phyloP scores from a whole-genome alignment of 2,329 filamentous ascomycete species.

The Sphaerostilbella broomeana region DNA sequence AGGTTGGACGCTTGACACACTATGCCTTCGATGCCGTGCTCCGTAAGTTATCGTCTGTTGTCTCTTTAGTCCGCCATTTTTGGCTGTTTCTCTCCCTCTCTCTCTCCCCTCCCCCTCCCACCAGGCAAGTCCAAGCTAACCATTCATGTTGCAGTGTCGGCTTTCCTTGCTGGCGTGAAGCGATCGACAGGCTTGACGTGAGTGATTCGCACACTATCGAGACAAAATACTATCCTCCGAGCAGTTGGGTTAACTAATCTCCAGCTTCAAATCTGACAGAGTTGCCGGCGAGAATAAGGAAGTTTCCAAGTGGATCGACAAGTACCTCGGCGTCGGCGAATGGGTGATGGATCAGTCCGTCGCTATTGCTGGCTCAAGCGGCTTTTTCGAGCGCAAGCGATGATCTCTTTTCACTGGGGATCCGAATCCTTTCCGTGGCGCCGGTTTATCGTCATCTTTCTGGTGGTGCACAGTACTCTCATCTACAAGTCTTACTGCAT shows the following conservation, averaged over 20 bases:
- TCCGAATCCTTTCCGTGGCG: not conserved
- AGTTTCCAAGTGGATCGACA: slow-evolving; percentile 81
- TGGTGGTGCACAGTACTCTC: too few relatives aligned
- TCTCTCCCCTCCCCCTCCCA: too few relatives aligned
- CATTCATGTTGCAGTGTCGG: slow-evolving; percentile 60
- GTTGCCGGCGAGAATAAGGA: slow-evolving; percentile 75
- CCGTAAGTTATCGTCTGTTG: slow-evolving; percentile 46
- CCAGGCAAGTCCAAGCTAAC: too few relatives aligned
- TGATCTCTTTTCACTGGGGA: slow-evolving; percentile 33
- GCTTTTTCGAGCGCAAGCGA: slow-evolving; percentile 86
- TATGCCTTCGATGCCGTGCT: slow-evolving; percentile 95
- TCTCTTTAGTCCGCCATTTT: not conserved
- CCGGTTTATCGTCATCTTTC: too few relatives aligned
- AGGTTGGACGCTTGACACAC: slow-evolving; percentile 90
- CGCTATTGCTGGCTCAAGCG: slow-evolving; percentile 78
- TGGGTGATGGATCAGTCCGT: slow-evolving; percentile 98
- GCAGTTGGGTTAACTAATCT: slow-evolving; percentile 24
- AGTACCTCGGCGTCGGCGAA: slow-evolving; percentile 90
- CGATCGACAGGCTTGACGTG: slow-evolving; percentile 97
- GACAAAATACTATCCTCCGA: not conserved
- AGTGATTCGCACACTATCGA: slow-evolving; percentile 35
- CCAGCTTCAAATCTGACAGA: slow-evolving; percentile 82
- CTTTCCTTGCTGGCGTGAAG: slow-evolving; percentile 94
- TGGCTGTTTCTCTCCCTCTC: not conserved
- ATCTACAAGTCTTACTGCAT: too few relatives aligned